These are phyloP conservation scores for Dothideomycetidae sp. DNA, from an alignment of 2,329 filamentous ascomycete genomes.

Conservation along the genomic window DNA sequence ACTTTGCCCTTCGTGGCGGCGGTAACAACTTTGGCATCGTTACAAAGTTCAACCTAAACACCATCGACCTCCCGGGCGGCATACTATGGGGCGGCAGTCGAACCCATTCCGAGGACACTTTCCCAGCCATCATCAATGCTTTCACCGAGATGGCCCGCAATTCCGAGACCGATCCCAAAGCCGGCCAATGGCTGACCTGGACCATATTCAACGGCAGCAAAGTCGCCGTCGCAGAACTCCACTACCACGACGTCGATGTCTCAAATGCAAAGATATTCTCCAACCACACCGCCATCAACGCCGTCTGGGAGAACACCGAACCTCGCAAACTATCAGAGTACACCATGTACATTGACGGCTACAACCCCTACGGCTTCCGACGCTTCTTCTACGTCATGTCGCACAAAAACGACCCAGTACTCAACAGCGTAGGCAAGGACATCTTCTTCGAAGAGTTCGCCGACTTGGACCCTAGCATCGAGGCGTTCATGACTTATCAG, in stretches of 20 bases:
- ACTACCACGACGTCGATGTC: background rate
- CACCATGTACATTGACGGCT: background rate
- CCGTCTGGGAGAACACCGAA: slow-evolving; percentile 1
- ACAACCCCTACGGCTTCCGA: slow-evolving; percentile 3
- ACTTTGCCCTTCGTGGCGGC: slow-evolving; percentile 37
- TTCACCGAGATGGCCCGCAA: background rate
- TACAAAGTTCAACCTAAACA: slow-evolving; percentile 11
- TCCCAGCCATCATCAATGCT: slow-evolving; percentile 4
- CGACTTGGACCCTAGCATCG: background rate
- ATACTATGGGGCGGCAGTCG: slow-evolving; percentile 3
- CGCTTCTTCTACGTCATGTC: slow-evolving; percentile 5
- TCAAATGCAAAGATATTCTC: slow-evolving; percentile 5
- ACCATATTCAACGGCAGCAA: background rate
- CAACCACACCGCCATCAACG: background rate
- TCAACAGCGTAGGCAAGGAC: background rate
- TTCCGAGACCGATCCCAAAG: slow-evolving; percentile 1
- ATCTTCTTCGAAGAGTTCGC: slow-evolving; percentile 2
- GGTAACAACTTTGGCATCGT: slow-evolving; percentile 34
- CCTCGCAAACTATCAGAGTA: slow-evolving; percentile 4
- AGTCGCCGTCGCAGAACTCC: slow-evolving; percentile 1
- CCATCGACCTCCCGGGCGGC: background rate
- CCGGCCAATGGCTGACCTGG: slow-evolving; percentile 3
- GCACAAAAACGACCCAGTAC: slow-evolving; percentile 2
- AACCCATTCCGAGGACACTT: background rate
- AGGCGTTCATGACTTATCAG: slow-evolving; percentile 3